Conservation (phyloP, 805 yeast species). For the Tetrapisispora fleetii region DNA sequence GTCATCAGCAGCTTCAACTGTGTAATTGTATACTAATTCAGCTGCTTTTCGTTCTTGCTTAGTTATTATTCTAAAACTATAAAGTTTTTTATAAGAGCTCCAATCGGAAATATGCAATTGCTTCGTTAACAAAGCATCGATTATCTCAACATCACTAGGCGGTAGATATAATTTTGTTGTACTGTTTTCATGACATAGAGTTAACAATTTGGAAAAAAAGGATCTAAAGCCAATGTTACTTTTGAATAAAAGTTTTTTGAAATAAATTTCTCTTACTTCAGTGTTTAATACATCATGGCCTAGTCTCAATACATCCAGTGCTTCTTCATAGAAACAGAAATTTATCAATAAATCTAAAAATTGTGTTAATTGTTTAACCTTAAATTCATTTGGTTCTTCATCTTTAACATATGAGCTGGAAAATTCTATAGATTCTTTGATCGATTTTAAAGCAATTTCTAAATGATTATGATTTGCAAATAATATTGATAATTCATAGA, state of each 20-base stretch:
- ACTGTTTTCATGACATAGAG: slow-evolving; percentile 7
- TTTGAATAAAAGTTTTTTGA: slow-evolving; percentile 10
- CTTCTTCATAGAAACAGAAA: slow-evolving; percentile 21
- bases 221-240: slow-evolving; percentile 7
- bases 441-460: slow-evolving; percentile 19
- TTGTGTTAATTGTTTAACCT: slow-evolving; percentile 18
- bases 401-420: slow-evolving; percentile 9
- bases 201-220: slow-evolving; percentile 20
- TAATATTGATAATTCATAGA: slow-evolving; percentile 20
- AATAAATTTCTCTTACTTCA: slow-evolving; percentile 17
- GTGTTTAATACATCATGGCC: slow-evolving; percentile 17
- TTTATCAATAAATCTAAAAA: slow-evolving; percentile 20
- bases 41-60: slow-evolving; percentile 25
- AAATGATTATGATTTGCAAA: slow-evolving; percentile 14
- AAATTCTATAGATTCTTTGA: slow-evolving; percentile 21
- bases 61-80: slow-evolving; percentile 22
- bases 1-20: slow-evolving; percentile 6
- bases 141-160: slow-evolving; percentile 17
- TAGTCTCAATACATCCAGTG: slow-evolving; percentile 23
- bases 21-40: slow-evolving; percentile 19
- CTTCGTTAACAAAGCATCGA: slow-evolving; percentile 16
- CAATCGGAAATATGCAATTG: slow-evolving; percentile 13
- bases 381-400: slow-evolving; percentile 14
- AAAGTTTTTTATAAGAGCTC: slow-evolving; percentile 18
- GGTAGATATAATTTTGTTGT: slow-evolving; percentile 10